A percentile compares a stretch with the other conserved stretches of the same genome.
Conservation (phyloP, 805 yeast genomes). For the Candida sakaeoensis region DNA sequence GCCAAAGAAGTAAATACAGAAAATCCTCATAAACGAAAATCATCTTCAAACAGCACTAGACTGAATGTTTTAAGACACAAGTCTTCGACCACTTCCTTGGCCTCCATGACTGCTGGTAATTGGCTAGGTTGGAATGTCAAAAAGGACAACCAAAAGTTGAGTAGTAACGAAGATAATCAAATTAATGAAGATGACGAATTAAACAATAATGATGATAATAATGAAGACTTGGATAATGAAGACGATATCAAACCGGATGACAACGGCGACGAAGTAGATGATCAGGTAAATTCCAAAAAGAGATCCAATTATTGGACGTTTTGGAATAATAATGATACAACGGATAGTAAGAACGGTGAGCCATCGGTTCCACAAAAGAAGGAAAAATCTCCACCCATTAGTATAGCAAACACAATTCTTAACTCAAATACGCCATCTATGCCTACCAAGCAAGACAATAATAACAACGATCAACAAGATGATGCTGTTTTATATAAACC, state of each 20-base stretch:
- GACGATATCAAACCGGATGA: constrained; percentile 21
- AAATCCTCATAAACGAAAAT: constrained; percentile 1
- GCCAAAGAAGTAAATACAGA: neutral
- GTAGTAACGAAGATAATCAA: constrained; percentile 8
- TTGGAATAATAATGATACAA: constrained; percentile 19
- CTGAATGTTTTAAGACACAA: constrained; percentile 11
- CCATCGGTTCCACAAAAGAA: neutral
- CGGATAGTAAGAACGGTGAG: neutral
- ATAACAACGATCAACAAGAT: constrained; percentile 17
- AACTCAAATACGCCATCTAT: constrained; percentile 25
- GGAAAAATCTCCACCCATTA: constrained; percentile 7
- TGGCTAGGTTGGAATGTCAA: constrained; percentile 25
- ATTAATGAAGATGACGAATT: constrained; percentile 9
- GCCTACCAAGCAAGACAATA: constrained; percentile 17
- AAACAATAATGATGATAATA: constrained; percentile 3
- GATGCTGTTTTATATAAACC: constrained; percentile 45
- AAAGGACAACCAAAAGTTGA: constrained; percentile 7
- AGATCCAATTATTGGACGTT: constrained; percentile 32
- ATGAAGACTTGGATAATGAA: constrained; percentile 16
- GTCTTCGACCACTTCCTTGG: constrained; percentile 21
- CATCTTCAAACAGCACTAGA: neutral
- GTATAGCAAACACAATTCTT: constrained; percentile 28
- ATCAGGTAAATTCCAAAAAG: constrained; percentile 23
- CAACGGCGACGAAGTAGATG: constrained; percentile 32
- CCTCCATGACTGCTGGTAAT: constrained; percentile 21